Base-by-base conservation (phyloP, 2,329 filamentous ascomycete species). In the Ascomycota sp. region DNA sequence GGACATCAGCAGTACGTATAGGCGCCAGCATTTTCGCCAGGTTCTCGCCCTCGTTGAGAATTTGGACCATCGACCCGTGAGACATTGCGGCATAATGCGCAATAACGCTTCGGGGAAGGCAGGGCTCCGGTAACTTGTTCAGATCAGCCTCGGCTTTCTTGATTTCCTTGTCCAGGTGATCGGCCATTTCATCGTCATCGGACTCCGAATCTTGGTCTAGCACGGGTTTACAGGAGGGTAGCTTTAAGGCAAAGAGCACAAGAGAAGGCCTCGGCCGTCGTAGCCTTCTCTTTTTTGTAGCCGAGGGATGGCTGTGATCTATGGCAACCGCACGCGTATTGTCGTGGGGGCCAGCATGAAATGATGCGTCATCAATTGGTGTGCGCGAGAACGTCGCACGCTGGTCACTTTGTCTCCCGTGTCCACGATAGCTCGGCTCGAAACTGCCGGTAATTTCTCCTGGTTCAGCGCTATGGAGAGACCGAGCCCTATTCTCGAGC, bases 171-270 rank as follows among this genome's bases (percentile, higher is more conserved):
- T 61, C 55, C 31, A 71, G 67, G 34, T 64, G 64, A 30, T 66
- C 63, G 12, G 59, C 64, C 51, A 70, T 63, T 33, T 71, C 66
- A 26, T 70, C 63, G 30, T 70, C 63, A 30, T 69, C 65, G 0
- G 63, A 67, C 27, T 63, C 61, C 2, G 50, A 51, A 23, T 45
- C 46, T 29, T 50, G 44, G 23, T 51, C 46, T 15, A 40, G 38
- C 2, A 36, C 36, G 1, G 43, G 37, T 30, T 46, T 43, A 33
- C 53, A 57, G 7, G 48, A 44, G 3, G 59, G 56, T n/a, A n/a
- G n/a, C n/a, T n/a, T n/a, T 15, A 63, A 29, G 13, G 50, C 45
- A 29, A 61, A 55, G 29, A 45, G 51, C 6, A 54, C 49, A 12
- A 48, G 43, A 10, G 43, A 42, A 9, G 59, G 34, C 10, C 30